Base-by-base conservation (phyloP, 768 basidiomycete genomes). In the Rossbeevera mucosa region DNA sequence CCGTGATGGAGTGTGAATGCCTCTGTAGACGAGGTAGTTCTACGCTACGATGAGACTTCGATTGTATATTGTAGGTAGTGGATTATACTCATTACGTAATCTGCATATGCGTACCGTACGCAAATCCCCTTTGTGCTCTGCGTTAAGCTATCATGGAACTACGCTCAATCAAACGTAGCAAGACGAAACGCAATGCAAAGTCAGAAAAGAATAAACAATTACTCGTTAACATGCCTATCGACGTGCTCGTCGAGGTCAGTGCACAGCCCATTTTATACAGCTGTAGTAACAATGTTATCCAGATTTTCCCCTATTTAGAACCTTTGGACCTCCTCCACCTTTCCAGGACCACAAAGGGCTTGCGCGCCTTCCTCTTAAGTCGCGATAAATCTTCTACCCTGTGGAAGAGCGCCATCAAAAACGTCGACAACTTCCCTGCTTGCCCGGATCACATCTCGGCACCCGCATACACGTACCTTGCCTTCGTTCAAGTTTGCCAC, bases 1-100 rank as follows among this genome's bases (percentile, higher is more conserved):
- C 60, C 80, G 43, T 90, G 70, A 78, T 18, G 40, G 31, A 33
- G 29, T 24, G 30, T 52, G 28, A 13, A 28, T n/a, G 16, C 38
- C 33, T 50, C 25, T 51, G 28, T 49, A 40, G 22, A 46, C 25
- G 48, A 42, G 47, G 38, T 54, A 48, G 7, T 18, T n/a, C 33
- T 18, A n/a, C 40, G 44, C 51, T 55, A 52, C 48, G 42, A 52
- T 20, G 53, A 55, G 44, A 47, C 22, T 50, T 49, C 13, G 36
- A 46, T 56, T 49, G 55, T 50, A 50, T 64, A 36, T 55, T 55
- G 42, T 45, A 51, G 52, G 47, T 20, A 28, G 24, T 44, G 58
- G 45, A 47, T 55, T 43, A 9, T n/a, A 9, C n/a, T 36, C 33
- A 18, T 36, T 36, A 36, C 33, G 33, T 36, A 36, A 18, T n/a